Evolutionary conservation across 2,329 filamentous ascomycete genomes (phyloP), one percentile per base, ranked within the genome.

Genomic region (Fusarium nurragi): DNA sequence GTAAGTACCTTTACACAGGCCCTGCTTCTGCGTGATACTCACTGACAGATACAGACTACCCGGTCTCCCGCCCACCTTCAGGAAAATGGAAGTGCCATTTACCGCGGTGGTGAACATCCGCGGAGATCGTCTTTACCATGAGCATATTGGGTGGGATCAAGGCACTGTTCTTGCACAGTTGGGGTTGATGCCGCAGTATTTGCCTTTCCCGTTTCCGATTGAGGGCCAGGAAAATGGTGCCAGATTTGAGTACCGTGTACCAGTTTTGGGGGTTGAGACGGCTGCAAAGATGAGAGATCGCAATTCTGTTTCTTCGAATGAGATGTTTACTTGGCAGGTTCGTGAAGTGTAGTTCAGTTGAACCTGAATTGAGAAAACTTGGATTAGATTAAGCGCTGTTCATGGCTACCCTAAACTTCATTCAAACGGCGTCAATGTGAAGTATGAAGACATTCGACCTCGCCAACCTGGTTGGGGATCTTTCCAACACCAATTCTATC

Each of bases 61-160:
- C 0, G 85, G 85, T 0, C 76, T 88, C 3, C 84, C 84, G 3
- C 82, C 85, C 0, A 88, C 87, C 0, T 77, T 80, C 30, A 79
- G 78, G 46, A 77, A 79, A 5, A 80, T 88, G 12, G 79, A 85
- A 36, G 79, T 91, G 12, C 84, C 88, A 0, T 83, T 90, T 44
- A 88, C 86, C 0, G 83, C 83, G 3, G 80, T 91, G 3, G 87
- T 90, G 0, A 86, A 86, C 28, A 80, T 91, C 46, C 80, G 88
- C 0, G 88, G 88, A 1, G 87, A 89, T 50, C 80, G 85, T 3
- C 74, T 91, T 1, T 88, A 85, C 57, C 86, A 90, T 54, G 88
- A 91, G 69, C 88, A 90, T 61, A 87, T 91, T 13, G 81, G 83
- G 11, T 91, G 88, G 88, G 88, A 91, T 54, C 88, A 90, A 69